Evolutionary conservation across 768 basidiomycete genomes (phyloP).

Genomic region (Boletus subcaerulescens): DNA sequence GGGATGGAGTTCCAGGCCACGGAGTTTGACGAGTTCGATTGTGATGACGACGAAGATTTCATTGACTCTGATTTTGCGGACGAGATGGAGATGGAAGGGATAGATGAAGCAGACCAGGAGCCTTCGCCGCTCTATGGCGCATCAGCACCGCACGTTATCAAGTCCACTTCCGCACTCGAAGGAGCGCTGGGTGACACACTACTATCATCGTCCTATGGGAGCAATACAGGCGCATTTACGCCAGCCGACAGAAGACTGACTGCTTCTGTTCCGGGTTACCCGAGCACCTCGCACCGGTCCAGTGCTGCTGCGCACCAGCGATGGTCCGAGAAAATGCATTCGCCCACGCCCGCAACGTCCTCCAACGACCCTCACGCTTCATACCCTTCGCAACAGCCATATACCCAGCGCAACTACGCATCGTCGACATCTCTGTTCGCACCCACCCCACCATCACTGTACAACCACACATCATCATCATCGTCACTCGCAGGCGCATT

Average conservation of each 20-base stretch:
- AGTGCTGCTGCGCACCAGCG: constrained; percentile 10
- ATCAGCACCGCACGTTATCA: constrained; percentile 22
- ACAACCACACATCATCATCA: constrained; percentile 15
- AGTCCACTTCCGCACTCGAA: constrained; percentile 33
- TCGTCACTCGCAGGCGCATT: constrained; percentile 31
- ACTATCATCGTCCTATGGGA: constrained; percentile 10
- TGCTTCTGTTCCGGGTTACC: constrained; percentile 32
- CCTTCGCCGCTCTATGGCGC: constrained; percentile 21
- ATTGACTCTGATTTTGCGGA: constrained; percentile 32
- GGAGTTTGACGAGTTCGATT: constrained; percentile 34
- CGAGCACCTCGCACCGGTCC: constrained; percentile 22
- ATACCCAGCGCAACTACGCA: constrained; percentile 24
- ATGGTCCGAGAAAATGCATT: constrained; percentile 16
- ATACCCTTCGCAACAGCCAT: constrained; percentile 19
- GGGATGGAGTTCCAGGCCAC: constrained; percentile 13
- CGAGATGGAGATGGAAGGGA: constrained; percentile 35
- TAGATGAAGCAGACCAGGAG: constrained; percentile 15
- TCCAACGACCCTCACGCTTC: constrained; percentile 6
- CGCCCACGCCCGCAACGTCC: constrained; percentile 5
- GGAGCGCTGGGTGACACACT: constrained; percentile 29
- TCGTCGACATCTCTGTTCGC: constrained; percentile 20
- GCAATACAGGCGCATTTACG: constrained; percentile 1
- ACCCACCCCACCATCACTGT: constrained; percentile 17
- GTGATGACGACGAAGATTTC: constrained; percentile 31
- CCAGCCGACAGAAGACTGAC: constrained; percentile 30